These are phyloP conservation scores for Umbellularia californica DNA, from an alignment of 164 flowering plant species.

Conservation along the genomic window DNA sequence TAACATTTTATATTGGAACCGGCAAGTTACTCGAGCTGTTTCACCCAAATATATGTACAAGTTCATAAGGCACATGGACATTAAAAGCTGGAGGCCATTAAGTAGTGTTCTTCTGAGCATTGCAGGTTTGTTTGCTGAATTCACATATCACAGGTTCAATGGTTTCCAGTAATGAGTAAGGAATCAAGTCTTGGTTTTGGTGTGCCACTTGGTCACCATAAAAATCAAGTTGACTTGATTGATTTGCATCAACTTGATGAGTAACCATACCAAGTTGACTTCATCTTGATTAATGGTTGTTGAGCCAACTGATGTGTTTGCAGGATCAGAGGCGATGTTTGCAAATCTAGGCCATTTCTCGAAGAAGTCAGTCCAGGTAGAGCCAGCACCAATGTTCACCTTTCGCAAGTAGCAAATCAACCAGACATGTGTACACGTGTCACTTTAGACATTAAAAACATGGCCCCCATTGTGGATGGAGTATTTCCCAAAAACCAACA, in stretches of 20 bases:
- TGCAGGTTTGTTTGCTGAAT: slow-evolving; percentile 43
- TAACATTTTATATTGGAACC: slow-evolving; percentile 76
- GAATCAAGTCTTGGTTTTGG: too few species aligned
- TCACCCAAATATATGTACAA: slow-evolving; percentile 75
- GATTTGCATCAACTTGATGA: too few species aligned
- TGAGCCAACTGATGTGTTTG: slow-evolving; percentile 7
- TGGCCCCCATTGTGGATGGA: neutral
- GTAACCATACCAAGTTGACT: too few species aligned
- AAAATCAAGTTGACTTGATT: too few species aligned
- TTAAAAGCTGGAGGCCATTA: slow-evolving; percentile 77
- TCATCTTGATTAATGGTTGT: neutral
- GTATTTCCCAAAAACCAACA: too few species aligned
- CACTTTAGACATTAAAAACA: neutral
- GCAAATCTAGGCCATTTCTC: slow-evolving; percentile 85
- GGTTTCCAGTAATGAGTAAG: neutral
- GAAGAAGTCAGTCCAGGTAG: slow-evolving; percentile 78
- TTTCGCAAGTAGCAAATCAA: neutral
- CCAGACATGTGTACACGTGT: neutral
- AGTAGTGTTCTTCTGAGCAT: slow-evolving; percentile 82
- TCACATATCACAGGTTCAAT: neutral
- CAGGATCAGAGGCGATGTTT: slow-evolving; percentile 23
- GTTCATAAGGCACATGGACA: slow-evolving; percentile 59
- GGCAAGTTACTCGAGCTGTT: slow-evolving; percentile 56
- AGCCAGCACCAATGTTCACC: neutral
- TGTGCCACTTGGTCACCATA: too few species aligned